Evolutionary conservation across 306 rosid species (phyloP).

Genomic region (Quercus variabilis): DNA sequence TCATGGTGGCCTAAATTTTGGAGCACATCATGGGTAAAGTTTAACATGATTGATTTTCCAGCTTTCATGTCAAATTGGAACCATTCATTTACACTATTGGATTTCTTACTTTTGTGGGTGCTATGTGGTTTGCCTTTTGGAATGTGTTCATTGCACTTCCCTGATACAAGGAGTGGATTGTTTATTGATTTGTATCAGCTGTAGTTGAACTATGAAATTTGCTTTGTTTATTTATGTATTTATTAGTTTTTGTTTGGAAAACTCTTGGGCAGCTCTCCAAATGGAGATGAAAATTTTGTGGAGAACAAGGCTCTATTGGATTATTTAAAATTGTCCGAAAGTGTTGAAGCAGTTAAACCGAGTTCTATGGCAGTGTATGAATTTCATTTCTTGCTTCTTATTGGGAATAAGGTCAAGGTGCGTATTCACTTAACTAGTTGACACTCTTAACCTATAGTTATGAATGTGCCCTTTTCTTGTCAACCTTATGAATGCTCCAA

Average conservation of each 20-base stretch:
- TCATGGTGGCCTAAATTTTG: slow-evolving; percentile 91
- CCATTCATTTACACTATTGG: not conserved
- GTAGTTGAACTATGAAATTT: not conserved
- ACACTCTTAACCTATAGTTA: not conserved
- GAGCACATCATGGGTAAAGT: slow-evolving; percentile 73
- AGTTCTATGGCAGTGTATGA: slow-evolving; percentile 91
- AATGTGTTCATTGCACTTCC: slow-evolving; percentile 27
- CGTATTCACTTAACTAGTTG: slow-evolving; percentile 17
- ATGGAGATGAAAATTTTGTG: slow-evolving; percentile 90
- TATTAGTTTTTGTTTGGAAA: slow-evolving; percentile 8
- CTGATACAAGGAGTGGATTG: slow-evolving; percentile 11
- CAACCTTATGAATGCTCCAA: not conserved
- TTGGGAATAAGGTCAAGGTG: slow-evolving; percentile 91
- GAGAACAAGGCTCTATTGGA: slow-evolving; percentile 89
- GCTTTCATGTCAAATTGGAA: not conserved
- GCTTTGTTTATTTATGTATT: not conserved
- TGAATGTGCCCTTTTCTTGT: not conserved
- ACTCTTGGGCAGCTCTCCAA: slow-evolving; percentile 48
- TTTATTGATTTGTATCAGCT: slow-evolving; percentile 7
- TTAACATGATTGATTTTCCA: slow-evolving; percentile 7
- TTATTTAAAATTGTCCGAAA: slow-evolving; percentile 75
- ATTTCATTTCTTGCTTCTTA: slow-evolving; percentile 90
- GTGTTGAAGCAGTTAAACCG: slow-evolving; percentile 71
- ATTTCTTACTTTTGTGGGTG: slow-evolving; percentile 1
- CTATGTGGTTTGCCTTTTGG: not conserved